Evolutionary conservation across 805 yeast species (phyloP), one percentile per base, ranked within the genome.

Genomic region (Kodamaea leandrae): DNA sequence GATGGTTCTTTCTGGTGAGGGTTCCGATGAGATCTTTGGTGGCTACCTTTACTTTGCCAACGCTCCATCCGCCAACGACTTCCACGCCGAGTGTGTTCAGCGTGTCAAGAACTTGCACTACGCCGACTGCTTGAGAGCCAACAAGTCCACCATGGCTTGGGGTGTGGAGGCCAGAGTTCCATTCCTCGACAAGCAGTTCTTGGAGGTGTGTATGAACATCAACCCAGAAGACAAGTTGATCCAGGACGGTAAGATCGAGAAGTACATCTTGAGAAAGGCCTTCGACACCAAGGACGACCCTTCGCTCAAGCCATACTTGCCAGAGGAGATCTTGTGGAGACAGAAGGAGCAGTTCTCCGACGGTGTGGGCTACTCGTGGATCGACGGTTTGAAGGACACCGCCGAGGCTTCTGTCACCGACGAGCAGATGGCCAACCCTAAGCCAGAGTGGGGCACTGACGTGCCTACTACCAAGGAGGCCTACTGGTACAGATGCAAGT

Each of bases 141-240:
- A 93, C 86, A 93, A 93, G 73, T 90, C 97, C 24, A 93, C 99
- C 45, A 87, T 93, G 96, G 98, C 99, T 32, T 93, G 99, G 99
- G 99, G 99, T 67, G 78, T 93, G 50, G 99, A 93, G 74, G 99
- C 99, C 47, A 86, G 99, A 72, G 99, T 93, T 53, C 99, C 99
- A 53, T 93, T 93, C 86, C 78, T 93, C 71, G 99, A 93, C 72
- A 86, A 82, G 72, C 77, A 82, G 63, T 93, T 93, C 78, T 73
- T 93, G 66, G 87, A 91, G 58, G 79, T 86, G 33, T 81, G 95
- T 66, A 84, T 93, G 96, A 84, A 85, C 84, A 86, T 93, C 61
- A 84, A 85, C 69, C 98, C 99, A 51, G 76, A 76, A 50, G 97
- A 93, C 58, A 93, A 93, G 74, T 60, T 91, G 66, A 91, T 91